Evolutionary conservation across 148 eudicot genomes (phyloP), one percentile per base, ranked within the genome.

Genomic region (Chenopodium suecicum): DNA sequence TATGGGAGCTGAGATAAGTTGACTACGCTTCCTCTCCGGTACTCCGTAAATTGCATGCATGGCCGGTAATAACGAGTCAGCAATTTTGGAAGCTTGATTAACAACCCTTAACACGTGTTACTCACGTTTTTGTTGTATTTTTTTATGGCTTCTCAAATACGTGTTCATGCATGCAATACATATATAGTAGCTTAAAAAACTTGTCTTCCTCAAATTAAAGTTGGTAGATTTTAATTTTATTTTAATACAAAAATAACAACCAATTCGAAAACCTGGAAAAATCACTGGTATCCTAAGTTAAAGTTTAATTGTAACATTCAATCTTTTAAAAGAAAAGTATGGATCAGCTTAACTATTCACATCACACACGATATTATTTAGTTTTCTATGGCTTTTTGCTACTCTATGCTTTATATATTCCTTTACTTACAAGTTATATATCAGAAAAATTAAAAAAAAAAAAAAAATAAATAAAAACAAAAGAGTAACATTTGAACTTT

Each of bases 71-170:
- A 67, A 64, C 2, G 37, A 31, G 48, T 76, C 80, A 82, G 69
- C 84, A 37, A 69, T 68, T 76, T 82, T 69, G 70, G 79, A 75
- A 32, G 70, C 72, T 29, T 37, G n/a, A 60, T 70, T 70, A 77
- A 82, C 80, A 32, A 31, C 65, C 81, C 34, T 31, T 7, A 17
- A 72, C 80, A 82, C 84, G 80, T 82, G 77, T 82, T 76, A 2
- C 12, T 78, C 44, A 41, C 5, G 44, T 41, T 6, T 41, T 41
- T 41, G 44, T 41, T n/a, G 3, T 67, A 31, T 54, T 54, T 71
- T 79, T 56, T 19, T 65, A n/a, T 80, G 77, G 70, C 77, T 80
- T 80, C 32, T 79, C 23, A 9, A 52, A 71, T 72, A 80, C 77
- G 82, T 80, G 77, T 80, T 71, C 75, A 60, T 80, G 47, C 75